phyloP scores from a whole-genome alignment of 202 grass and related monocot genomes.

The Zizania palustris region DNA sequence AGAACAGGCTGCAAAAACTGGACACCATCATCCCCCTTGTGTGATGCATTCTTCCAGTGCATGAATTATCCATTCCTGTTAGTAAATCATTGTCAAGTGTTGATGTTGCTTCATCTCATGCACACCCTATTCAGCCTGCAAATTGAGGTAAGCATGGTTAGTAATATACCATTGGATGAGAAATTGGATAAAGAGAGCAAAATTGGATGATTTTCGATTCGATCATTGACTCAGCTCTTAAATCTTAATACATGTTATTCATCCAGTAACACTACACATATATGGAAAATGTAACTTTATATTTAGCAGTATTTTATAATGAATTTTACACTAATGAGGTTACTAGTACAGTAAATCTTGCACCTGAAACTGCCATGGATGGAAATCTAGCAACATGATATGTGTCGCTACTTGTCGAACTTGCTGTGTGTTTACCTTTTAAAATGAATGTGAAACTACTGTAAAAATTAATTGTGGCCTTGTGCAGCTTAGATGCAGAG shows the following conservation, averaged over 20 bases:
- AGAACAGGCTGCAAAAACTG: too few species aligned
- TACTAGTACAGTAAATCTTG: not conserved
- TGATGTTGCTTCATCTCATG: constrained; percentile 60
- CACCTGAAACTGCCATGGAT: not conserved
- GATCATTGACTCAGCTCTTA: constrained; percentile 12
- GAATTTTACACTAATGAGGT: not conserved
- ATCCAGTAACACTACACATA: not conserved
- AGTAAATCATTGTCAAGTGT: constrained; percentile 51
- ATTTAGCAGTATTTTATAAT: not conserved
- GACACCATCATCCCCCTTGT: not conserved
- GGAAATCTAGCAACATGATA: too few species aligned
- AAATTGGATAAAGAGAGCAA: constrained; percentile 8
- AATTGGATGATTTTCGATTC: constrained; percentile 1
- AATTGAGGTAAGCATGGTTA: constrained; percentile 43
- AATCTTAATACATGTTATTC: not conserved
- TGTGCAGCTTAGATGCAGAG: too few species aligned
- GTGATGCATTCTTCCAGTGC: constrained; percentile 26
- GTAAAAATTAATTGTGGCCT: too few species aligned
- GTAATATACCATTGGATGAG: constrained; percentile 8
- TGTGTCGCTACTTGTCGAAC: too few species aligned
- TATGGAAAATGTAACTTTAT: not conserved
- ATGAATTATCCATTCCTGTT: constrained; percentile 51
- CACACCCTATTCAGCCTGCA: constrained; percentile 61
- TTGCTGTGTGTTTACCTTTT: too few species aligned
- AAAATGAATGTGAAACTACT: too few species aligned